Base-by-base conservation (phyloP, 441 rosid genomes). In the Gossypium trilobum region DNA sequence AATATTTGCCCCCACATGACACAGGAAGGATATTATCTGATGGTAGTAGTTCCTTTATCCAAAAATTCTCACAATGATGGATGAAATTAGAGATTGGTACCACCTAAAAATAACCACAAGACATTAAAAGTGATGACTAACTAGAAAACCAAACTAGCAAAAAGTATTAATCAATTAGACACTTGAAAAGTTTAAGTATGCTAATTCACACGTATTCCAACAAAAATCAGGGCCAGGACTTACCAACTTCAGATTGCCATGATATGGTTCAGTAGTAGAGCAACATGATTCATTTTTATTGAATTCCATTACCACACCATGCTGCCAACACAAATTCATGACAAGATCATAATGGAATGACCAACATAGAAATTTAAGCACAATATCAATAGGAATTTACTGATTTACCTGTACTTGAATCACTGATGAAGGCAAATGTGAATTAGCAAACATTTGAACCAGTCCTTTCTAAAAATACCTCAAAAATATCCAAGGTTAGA, bases 391-490 rank as follows among this genome's bases (percentile, higher is more conserved):
- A 65, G 55, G 6, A 83, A 72, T 73, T 60, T 79, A 77, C 80
- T 83, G 81, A 78, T 80, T 86, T 88, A 95, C 99, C 97, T 87
- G 85, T 76, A 82, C 82, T 78, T 65, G 90, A 84, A 83, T 80
- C 73, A 84, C 83, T 58, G 87, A 76, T 14, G 85, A 75, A 3
- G 86, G 82, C 79, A 92, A 62, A 75, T 76, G 84, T 55, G 89
- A 86, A 67, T 82, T 83, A 67, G 80, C 73, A 82, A 88, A 92
- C 75, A 75, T 75, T 83, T 91, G 87, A 76, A 79, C 88, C 63
- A 92, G 70, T 71, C 97, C 97, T 82, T 89, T 85, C 99, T 95
- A 89, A 68, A 39, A 77, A 79, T 78, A 83, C 82, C 87, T 86
- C 87, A 76, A 74, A 82, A 81, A 73, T 75, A 79, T 77, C 77